Base-by-base conservation (phyloP, 2,329 filamentous ascomycete species). In the Claviceps sp. region DNA sequence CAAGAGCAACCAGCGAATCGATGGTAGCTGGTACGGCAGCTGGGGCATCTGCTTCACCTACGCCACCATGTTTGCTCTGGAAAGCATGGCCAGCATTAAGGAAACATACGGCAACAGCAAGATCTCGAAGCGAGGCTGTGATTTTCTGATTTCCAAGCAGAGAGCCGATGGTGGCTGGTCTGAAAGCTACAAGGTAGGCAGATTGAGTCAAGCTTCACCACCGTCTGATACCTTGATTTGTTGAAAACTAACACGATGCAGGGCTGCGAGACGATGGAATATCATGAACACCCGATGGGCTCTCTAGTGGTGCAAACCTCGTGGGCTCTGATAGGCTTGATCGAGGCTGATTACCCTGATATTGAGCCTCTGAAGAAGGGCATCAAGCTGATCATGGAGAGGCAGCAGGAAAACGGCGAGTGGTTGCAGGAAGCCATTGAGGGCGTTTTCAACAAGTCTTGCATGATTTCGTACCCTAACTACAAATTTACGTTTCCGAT, bases 41-140 rank as follows among this genome's bases (percentile, higher is more conserved):
- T 98, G 93, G 93, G 93, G 88, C 50, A 94, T 98, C 61, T 98
- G 93, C 71, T 98, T 95, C 68, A 96, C 90, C 0, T 98, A 98
- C 64, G 93, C 90, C 1, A 86, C 82, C 57, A 94, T 97, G 89
- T 98, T 98, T 70, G 90, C 90, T 0, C 75, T 97, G 1, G 91
- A 97, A 65, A 88, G 86, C 56, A 74, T 98, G 59, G 78, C 81
- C 5, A 85, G 82, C 47, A 81, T 88, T 4, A 90, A 90, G 5
- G 89, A 97, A 69, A 86, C 77, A 3, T 94, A 93, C 58, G 71
- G 72, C 37, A 95, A 82, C 56, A 90, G 85, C 60, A 72, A 78
- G 5, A 72, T 83, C 48, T 79, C 89, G 1, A 80, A 77, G 54
- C 79, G 81, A 44, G 93, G 84, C 0, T 97, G 91, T 62, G 78